phyloP scores from a whole-genome alignment of 2,329 filamentous ascomycete species.

The Diaporthe helianthi region DNA sequence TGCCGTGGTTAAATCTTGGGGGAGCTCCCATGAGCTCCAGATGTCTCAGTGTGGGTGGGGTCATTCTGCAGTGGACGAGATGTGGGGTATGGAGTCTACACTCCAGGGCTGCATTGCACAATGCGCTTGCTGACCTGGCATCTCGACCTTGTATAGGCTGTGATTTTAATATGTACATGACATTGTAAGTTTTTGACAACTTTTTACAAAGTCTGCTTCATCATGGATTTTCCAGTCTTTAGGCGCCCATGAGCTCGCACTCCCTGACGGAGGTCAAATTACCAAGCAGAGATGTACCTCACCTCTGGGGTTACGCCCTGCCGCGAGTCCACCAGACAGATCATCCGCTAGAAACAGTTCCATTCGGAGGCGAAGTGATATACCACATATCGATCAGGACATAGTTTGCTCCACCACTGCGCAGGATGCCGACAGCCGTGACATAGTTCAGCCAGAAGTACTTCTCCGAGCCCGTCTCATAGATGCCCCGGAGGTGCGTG shows the following conservation, averaged over 20 bases:
- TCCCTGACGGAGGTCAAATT: too few species aligned
- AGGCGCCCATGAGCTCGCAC: background rate
- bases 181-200: background rate
- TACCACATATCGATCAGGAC: constrained; percentile 43
- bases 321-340: too few species aligned
- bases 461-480: constrained; percentile 41
- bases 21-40: background rate
- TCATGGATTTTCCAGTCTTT: background rate
- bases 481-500: constrained; percentile 39
- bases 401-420: constrained; percentile 28
- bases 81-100: too few species aligned
- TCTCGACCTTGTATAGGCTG: background rate
- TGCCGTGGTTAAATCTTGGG: background rate
- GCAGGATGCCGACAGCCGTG: constrained; percentile 41
- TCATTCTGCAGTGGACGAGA: constrained; percentile 10
- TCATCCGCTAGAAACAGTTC: background rate
- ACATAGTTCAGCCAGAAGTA: constrained; percentile 45
- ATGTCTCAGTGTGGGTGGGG: constrained; percentile 1
- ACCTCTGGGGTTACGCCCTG: too few species aligned
- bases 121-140: background rate
- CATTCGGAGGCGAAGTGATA: constrained; percentile 32
- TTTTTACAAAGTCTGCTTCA: background rate
- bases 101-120: background rate
- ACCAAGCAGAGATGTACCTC: background rate
- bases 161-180: too few species aligned